Conservation (phyloP, 2,329 filamentous ascomycete species). For the Anthostomella pinea region DNA sequence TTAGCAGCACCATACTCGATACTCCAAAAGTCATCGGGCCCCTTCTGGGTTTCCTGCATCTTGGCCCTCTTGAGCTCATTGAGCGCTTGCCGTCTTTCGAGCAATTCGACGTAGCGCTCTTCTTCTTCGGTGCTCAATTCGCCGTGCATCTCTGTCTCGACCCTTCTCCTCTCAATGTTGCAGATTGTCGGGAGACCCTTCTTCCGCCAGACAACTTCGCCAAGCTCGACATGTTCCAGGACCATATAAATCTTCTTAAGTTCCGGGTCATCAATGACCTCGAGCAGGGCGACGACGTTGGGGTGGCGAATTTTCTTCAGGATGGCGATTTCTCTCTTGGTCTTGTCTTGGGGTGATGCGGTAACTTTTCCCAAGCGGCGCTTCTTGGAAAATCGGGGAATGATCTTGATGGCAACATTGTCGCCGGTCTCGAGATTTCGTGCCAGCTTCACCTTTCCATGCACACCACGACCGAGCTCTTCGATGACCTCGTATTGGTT, state of each 20-base stretch:
- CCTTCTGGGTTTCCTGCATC: slow-evolving; percentile 47
- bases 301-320: slow-evolving; percentile 96
- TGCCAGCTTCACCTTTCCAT: slow-evolving; percentile 96
- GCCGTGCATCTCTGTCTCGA: slow-evolving; percentile 68
- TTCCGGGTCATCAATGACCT: slow-evolving; percentile 96
- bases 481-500: slow-evolving; percentile 98
- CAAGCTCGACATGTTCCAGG: slow-evolving; percentile 88
- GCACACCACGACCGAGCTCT: slow-evolving; percentile 91
- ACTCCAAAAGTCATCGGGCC: slow-evolving; percentile 72
- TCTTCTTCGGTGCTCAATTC: slow-evolving; percentile 58
- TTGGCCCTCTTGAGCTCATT: slow-evolving; percentile 58
- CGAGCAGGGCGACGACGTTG: slow-evolving; percentile 92
- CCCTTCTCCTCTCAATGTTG: slow-evolving; percentile 74
- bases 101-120: slow-evolving; percentile 56
- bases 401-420: slow-evolving; percentile 96
- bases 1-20: slow-evolving; percentile 70
- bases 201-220: slow-evolving; percentile 91
- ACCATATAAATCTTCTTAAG: slow-evolving; percentile 98
- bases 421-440: slow-evolving; percentile 72
- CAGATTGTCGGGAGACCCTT: slow-evolving; percentile 83
- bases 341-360: slow-evolving; percentile 69
- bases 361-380: slow-evolving; percentile 83
- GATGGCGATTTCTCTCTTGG: slow-evolving; percentile 95
- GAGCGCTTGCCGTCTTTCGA: slow-evolving; percentile 56
- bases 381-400: slow-evolving; percentile 91